Percentiles rank a stretch among this genome's conserved stretches.
Evolutionary conservation across 805 yeast genomes (phyloP).

Genomic region (Candida gorgasii): DNA sequence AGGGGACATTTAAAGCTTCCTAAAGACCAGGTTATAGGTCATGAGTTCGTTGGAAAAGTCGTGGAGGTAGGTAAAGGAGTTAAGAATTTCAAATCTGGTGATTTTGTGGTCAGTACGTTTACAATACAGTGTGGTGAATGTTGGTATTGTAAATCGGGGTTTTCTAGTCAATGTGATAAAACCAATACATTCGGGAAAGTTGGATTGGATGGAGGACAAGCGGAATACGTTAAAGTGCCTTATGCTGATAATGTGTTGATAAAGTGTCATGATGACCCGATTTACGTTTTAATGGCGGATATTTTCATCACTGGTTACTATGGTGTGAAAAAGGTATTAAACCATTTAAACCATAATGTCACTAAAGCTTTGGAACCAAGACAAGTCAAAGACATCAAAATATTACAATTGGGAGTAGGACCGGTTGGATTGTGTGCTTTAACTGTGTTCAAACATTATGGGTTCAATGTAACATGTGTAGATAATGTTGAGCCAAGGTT

Average conservation of each 20-base stretch:
- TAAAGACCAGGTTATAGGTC: conserved; percentile 46
- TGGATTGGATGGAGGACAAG: conserved; percentile 61
- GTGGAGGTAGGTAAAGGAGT: conserved; percentile 38
- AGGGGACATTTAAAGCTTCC: conserved; percentile 45
- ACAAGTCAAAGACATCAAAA: conserved; percentile 20
- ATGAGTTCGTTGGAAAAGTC: conserved; percentile 49
- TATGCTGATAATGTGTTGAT: conserved; percentile 52
- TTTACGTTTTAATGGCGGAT: conserved; percentile 60
- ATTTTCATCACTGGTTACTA: conserved; percentile 65
- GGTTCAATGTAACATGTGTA: conserved; percentile 49
- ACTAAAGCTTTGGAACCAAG: conserved; percentile 19
- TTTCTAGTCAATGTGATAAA: conserved; percentile 54
- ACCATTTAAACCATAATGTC: conserved; percentile 34
- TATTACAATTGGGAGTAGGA: conserved; percentile 60
- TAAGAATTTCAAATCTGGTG: conserved; percentile 42
- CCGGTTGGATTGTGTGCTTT: conserved; percentile 61
- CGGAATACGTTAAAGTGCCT: conserved; percentile 62
- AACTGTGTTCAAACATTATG: conserved; percentile 43
- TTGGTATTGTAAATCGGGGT: conserved; percentile 57
- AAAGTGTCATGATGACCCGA: conserved; percentile 49
- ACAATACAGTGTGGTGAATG: conserved; percentile 63
- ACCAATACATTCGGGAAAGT: conserved; percentile 60
- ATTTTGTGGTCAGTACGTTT: conserved; percentile 47
- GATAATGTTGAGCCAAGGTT: conserved; percentile 52
- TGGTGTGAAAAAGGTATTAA: conserved; percentile 53